Evolutionary conservation across 495 filamentous ascomycete species (phyloP), one percentile per base, ranked within the genome.

Genomic region (Amphirosellinia nigrospora): DNA sequence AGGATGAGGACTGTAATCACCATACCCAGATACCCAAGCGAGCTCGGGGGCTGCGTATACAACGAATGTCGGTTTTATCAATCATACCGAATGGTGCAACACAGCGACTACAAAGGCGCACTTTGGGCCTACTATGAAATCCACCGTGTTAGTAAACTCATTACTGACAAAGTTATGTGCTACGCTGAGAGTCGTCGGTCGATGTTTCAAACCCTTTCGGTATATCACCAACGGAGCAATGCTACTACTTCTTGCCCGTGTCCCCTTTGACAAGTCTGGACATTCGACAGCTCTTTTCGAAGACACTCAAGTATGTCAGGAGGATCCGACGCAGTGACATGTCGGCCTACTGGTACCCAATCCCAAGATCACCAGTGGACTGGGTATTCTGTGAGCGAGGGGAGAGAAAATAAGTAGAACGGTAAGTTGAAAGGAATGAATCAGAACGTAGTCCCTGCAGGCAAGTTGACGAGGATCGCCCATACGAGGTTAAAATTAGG

Each of bases 241-340:
- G 19, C 38, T 34, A 56, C 21, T 56, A 11, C 38, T 56, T 26
- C 16, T 45, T 66, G 64, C 34, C 23, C 34, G 11, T 68, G 28
- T 36, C 41, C 13, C 63, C 63, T 23, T 39, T 65, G 34, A 65
- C 46, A 52, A 65, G 46, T 32, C 30, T 65, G 5, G 43, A 38
- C 45, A 65, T 52, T 30, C 63, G 63, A 39, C 63, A 39, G 46
- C 30, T 23, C 46, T 65, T 65, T 46, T 65, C 30, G 21, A 65
- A 65, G 19, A 65, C 46, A 28, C 63, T 65, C 11, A 65, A 23
- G 34, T 65, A 65, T 4, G 63, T 65, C 21, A 65, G 32, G 45
- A 65, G 23, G 11, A 65, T 53, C n/a, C 63, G 46, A 9, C 46
- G 63, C 19, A 53, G 34, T 2, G 63, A 28, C 63, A 65, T 65